A percentile compares a stretch with the other conserved stretches of the same genome.
Conservation (phyloP, 495 filamentous ascomycete species). For the Hypoxylon subgilvum region DNA sequence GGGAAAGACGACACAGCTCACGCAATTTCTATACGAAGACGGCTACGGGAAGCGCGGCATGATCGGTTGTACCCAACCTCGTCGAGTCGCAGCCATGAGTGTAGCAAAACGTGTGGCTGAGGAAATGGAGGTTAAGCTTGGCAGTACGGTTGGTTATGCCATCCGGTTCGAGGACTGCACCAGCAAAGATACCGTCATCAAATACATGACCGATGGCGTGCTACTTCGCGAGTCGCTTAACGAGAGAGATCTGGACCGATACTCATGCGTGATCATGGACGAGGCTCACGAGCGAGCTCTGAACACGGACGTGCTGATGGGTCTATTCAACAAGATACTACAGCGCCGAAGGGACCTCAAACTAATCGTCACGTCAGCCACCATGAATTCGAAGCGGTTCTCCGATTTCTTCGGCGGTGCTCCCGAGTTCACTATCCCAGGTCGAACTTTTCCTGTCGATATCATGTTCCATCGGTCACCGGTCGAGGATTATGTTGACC, state of each 20-base stretch:
- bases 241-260: slow-evolving; percentile 90
- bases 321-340: slow-evolving; percentile 94
- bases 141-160: slow-evolving; percentile 89
- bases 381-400: slow-evolving; percentile 97
- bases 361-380: slow-evolving; percentile 96
- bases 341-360: slow-evolving; percentile 90
- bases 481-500: slow-evolving; percentile 97
- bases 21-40: slow-evolving; percentile 93
- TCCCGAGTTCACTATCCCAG: slow-evolving; percentile 95
- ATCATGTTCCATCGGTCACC: slow-evolving; percentile 94
- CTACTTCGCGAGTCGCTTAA: slow-evolving; percentile 90
- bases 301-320: slow-evolving; percentile 98
- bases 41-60: slow-evolving; percentile 85
- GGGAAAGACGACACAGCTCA: slow-evolving; percentile 95
- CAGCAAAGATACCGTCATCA: slow-evolving; percentile 90
- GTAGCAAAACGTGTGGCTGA: slow-evolving; percentile 98
- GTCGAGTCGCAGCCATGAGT: slow-evolving; percentile 97
- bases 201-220: slow-evolving; percentile 99
- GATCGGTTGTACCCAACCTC: slow-evolving; percentile 94
- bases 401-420: slow-evolving; percentile 97
- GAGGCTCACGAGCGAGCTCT: slow-evolving; percentile 97
- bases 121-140: slow-evolving; percentile 97
- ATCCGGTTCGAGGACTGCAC: slow-evolving; percentile 99
- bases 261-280: slow-evolving; percentile 99
- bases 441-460: slow-evolving; percentile 96